These are phyloP conservation scores for Xylaria venustula DNA, from an alignment of 495 filamentous ascomycete species.

Conservation along the genomic window DNA sequence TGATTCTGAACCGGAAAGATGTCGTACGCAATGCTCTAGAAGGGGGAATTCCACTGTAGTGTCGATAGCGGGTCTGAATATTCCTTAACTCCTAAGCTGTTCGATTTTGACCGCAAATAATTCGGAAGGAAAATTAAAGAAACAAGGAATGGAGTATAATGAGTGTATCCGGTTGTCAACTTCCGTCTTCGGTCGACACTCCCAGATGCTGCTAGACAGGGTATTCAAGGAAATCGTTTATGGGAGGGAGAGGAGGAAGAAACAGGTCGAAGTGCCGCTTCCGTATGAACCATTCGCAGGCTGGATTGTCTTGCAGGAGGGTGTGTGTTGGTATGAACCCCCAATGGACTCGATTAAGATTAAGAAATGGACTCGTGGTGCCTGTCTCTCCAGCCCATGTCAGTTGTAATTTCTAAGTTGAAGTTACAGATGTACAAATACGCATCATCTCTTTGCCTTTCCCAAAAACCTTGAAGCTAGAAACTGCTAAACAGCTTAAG, in stretches of 20 bases:
- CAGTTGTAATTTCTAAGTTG: not conserved
- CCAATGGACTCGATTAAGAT: not conserved
- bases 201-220: not conserved
- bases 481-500: no score
- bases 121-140: not conserved
- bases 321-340: not conserved
- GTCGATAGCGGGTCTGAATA: not conserved
- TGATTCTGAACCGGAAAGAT: not conserved
- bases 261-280: slow-evolving; percentile 3
- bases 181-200: not conserved
- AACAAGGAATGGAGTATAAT: slow-evolving; percentile 6
- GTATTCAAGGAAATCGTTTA: not conserved
- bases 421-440: not conserved
- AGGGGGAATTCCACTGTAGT: not conserved
- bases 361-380: not conserved
- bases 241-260: not conserved
- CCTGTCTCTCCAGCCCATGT: not conserved
- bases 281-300: not conserved
- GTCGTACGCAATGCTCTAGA: slow-evolving; percentile 5
- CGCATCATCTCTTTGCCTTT: no score
- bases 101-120: not conserved
- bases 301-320: slow-evolving; percentile 5
- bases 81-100: not conserved
- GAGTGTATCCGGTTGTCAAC: not conserved
- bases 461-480: no score